phyloP scores from a whole-genome alignment of 1,139 yeast species.

The Scheffersomyces insectosa region DNA sequence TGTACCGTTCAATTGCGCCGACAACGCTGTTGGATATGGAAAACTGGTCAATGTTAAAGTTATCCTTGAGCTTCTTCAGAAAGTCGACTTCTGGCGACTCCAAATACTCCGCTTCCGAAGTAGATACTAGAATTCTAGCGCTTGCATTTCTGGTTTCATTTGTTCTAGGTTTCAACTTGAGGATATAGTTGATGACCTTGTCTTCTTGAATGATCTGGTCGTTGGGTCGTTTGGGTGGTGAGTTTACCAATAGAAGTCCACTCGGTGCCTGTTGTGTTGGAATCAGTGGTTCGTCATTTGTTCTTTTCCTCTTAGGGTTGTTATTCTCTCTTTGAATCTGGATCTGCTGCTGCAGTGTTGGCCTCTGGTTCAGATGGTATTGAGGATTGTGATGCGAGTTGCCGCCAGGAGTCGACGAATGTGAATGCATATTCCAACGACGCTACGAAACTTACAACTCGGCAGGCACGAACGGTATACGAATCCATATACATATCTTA shows the following conservation, averaged over 20 bases:
- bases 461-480: too few species aligned
- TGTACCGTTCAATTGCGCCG: slow-evolving; percentile 31
- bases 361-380: neutral
- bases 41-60: slow-evolving; percentile 22
- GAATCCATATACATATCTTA: too few species aligned
- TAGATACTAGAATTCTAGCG: slow-evolving; percentile 23
- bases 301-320: slow-evolving; percentile 9
- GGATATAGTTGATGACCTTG: slow-evolving; percentile 20
- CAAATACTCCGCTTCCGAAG: slow-evolving; percentile 29
- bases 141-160: slow-evolving; percentile 2
- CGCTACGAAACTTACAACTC: too few species aligned
- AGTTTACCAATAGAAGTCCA: slow-evolving; percentile 7
- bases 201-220: slow-evolving; percentile 19
- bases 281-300: slow-evolving; percentile 2
- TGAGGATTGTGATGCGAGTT: too few species aligned
- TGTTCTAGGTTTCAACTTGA: slow-evolving; percentile 12
- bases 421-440: too few species aligned
- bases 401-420: too few species aligned
- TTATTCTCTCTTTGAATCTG: slow-evolving; percentile 4
- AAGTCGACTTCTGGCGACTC: slow-evolving; percentile 14
- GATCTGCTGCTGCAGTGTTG: slow-evolving; percentile 6
- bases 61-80: slow-evolving; percentile 9
- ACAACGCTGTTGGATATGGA: slow-evolving; percentile 19
- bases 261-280: neutral
- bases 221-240: slow-evolving; percentile 1